Conservation (phyloP, 192 early-diverging fungal species). For the Entomortierella beljakovae region DNA sequence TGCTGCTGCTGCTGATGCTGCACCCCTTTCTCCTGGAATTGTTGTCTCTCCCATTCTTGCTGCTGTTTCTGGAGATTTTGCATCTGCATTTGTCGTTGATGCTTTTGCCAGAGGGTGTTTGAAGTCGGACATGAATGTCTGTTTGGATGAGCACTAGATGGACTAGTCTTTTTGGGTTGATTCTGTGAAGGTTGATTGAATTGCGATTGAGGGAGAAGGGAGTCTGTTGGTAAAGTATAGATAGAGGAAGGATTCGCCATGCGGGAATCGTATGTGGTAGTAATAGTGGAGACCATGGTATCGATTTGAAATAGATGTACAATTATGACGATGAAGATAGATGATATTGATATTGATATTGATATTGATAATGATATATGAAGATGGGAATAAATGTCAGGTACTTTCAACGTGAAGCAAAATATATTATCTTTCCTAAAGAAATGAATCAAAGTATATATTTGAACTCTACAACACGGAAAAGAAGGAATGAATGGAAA, state of each 20-base stretch:
- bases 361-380: too few species aligned
- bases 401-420: too few species aligned
- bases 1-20: conserved; percentile 11
- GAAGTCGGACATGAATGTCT: conserved; percentile 33
- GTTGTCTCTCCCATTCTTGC: neutral
- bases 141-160: conserved; percentile 14
- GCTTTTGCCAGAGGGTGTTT: conserved; percentile 32
- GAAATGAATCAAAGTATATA: too few species aligned
- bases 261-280: too few species aligned
- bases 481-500: too few species aligned
- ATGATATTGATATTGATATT: too few species aligned
- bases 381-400: too few species aligned
- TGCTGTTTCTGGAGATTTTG: conserved; percentile 11
- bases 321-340: too few species aligned
- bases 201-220: neutral
- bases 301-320: too few species aligned
- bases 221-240: conserved; percentile 9
- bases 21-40: conserved; percentile 13
- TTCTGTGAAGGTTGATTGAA: neutral
- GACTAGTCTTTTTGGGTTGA: neutral
- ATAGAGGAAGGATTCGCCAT: neutral
- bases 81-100: conserved; percentile 34
- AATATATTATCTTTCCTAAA: too few species aligned
- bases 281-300: conserved; percentile 4
- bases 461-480: too few species aligned